Percentiles rank a stretch among this genome's conserved stretches.
Evolutionary conservation across 2,329 filamentous ascomycete species (phyloP).

Genomic region (Microcyclosporella mali): DNA sequence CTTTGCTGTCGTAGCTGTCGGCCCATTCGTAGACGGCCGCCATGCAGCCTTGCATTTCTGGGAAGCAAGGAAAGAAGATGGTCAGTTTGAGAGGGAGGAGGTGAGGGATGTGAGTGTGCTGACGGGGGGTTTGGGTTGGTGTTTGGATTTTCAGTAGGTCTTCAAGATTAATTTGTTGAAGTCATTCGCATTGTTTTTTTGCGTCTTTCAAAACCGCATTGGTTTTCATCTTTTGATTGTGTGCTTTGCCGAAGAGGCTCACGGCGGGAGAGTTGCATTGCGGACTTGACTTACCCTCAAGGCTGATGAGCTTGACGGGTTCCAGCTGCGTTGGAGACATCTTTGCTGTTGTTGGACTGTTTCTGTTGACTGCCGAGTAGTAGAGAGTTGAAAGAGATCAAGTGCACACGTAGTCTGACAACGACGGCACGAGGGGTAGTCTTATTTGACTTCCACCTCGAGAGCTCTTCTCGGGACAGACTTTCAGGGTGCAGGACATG

Average conservation of each 20-base stretch:
- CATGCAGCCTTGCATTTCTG: slow-evolving; percentile 37
- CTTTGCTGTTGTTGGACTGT: slow-evolving; percentile 1
- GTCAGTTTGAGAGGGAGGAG: not conserved
- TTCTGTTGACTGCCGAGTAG: not conserved
- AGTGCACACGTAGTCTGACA: no score
- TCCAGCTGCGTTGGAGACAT: slow-evolving; percentile 25
- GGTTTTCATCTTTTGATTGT: slow-evolving; percentile 3
- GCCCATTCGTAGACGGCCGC: slow-evolving; percentile 54
- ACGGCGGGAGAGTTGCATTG: no score
- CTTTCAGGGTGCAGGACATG: slow-evolving; percentile 6
- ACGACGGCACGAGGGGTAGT: no score
- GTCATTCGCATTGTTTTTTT: slow-evolving; percentile 1
- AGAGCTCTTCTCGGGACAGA: not conserved
- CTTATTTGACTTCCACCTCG: no score
- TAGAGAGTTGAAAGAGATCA: not conserved
- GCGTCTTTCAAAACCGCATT: slow-evolving; percentile 5
- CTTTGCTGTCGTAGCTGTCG: slow-evolving; percentile 61
- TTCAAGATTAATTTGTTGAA: slow-evolving; percentile 8
- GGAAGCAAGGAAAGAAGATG: slow-evolving; percentile 12
- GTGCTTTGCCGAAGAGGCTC: not conserved
- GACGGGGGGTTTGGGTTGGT: not conserved
- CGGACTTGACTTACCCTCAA: slow-evolving; percentile 32
- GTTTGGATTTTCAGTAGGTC: slow-evolving; percentile 6
- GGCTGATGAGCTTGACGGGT: slow-evolving; percentile 30
- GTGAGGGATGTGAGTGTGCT: not conserved